A percentile compares a stretch with the other conserved stretches of the same genome.
Conservation (phyloP, 73 alveolate genomes). For the Tetrahymena borealis region DNA sequence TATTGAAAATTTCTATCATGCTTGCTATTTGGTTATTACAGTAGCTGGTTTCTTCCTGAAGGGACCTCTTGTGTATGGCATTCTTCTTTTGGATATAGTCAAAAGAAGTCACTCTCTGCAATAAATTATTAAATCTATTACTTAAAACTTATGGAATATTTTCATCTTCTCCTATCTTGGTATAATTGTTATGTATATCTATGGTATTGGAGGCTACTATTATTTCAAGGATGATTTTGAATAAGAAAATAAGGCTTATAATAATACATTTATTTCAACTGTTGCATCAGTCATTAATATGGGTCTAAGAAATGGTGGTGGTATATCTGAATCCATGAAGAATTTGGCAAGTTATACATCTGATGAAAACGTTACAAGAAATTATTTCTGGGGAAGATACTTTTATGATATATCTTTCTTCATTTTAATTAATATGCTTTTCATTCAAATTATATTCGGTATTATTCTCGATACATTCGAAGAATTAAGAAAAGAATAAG, state of each 20-base stretch:
- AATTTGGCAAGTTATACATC: background rate
- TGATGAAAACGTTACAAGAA: conserved; percentile 5
- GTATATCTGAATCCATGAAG: conserved; percentile 70
- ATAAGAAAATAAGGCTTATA: background rate
- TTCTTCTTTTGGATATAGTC: conserved; percentile 52
- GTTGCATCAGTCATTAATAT: conserved; percentile 38
- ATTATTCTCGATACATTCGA: conserved; percentile 90
- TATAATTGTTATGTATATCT: conserved; percentile 40
- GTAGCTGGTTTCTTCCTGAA: conserved; percentile 27
- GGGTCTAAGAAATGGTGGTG: conserved; percentile 94
- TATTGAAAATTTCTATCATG: background rate
- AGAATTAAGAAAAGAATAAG: conserved; percentile 73
- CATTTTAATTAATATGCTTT: conserved; percentile 68
- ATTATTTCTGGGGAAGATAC: conserved; percentile 64
- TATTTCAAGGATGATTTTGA: conserved; percentile 35
- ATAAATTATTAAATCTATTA: conserved; percentile 43
- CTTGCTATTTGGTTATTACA: conserved; percentile 13
- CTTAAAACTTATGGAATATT: conserved; percentile 38
- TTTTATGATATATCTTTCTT: conserved; percentile 82
- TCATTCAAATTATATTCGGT: conserved; percentile 76
- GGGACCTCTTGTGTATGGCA: conserved; percentile 31
- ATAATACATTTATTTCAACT: conserved; percentile 9
- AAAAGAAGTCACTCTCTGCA: conserved; percentile 37
- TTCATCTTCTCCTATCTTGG: conserved; percentile 33
- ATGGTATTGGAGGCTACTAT: conserved; percentile 33